Base-by-base conservation (phyloP, 352 stramenopile genomes). In the Halophytophthora polymorphica region DNA sequence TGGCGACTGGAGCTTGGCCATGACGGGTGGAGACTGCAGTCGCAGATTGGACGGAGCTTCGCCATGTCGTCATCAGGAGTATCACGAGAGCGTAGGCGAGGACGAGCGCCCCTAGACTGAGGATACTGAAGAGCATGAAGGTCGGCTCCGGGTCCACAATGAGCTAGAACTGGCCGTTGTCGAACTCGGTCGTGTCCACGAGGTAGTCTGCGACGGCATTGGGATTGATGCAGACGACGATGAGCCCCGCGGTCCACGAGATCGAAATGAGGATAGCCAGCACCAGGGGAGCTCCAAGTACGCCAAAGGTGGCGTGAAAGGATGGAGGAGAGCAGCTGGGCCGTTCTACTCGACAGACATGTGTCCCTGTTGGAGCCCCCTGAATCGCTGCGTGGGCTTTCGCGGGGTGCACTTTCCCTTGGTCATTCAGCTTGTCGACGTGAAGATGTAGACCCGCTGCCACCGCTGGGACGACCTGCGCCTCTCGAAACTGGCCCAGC, bases 101-200 rank as follows among this genome's bases (percentile, higher is more conserved):
- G 2, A 48, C 35, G 2, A 80, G 21, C 2, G 56, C 13, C 10
- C 28, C 17, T 0, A 77, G 42, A 11, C 49, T 44, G 1, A 57
- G 13, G 0, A 63, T 37, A 2, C 50, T 66, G 1, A 72, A 19
- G 5, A 8, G 23, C 29, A 55, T 49, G 4, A 64, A 40, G 23
- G 38, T 29, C 18, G 36, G 15, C 8, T 67, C 45, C 4, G 44
- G 21, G 28, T 63, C 52, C 5, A 54, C 25, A 29, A 76, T 62
- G 22, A 68, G 61, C 74, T 69, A 86, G 29, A 82, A 86, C 2
- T 74, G 47, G 2, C 71, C 71, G 31, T 82, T 45, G 37, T 83
- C 71, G 23, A 82, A 73, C 18, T 64, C 49, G 3, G 17, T 34
- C 0, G 71, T 83, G 50, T 75, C 48, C 71, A 83, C 82, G 25